Evolutionary conservation across 1,139 yeast species (phyloP), one percentile per base, ranked within the genome.

Genomic region (Yamadazyma spencermartinsiae): DNA sequence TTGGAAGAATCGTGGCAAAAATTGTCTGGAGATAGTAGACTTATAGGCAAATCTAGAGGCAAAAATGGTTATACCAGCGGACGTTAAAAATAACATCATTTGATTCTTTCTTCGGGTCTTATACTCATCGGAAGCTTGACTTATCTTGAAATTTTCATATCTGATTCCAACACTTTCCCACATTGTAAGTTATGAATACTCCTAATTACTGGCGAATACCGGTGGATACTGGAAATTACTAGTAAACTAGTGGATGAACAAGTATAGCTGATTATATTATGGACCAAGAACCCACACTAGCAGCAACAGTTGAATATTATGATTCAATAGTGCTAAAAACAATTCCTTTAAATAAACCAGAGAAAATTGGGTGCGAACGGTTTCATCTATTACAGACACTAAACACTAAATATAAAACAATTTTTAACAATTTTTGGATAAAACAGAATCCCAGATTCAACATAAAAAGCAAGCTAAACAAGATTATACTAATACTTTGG

Each of bases 1-100:
- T 52, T 87, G 89, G 60, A 87, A 90, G 51, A 82, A 71, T 18
- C 77, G 76, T 6, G 98, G 97, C 2, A 82, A 69, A 63, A 82
- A 88, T 59, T 84, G 82, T 50, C 96, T 73, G 15, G 83, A 66
- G 23, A 82, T 68, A 2, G 92, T 82, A 14, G 94, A 83, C 54
- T 85, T 74, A 60, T 82, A 79, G 12, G 95, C 90, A 32, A 85
- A 60, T 49, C 95, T 68, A 19, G 92, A 80, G 8, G 90, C 80
- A 37, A 82, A 65, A 37, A 89, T 72, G 0, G 96, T 82, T 19
- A 81, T 64, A 2, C 84, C 74, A 0, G 95, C 86, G 9, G 90
- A 79, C 3, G 84, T 82, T 49, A 85, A 73, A 56, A 88, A 88
- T 19, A 77, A 60, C 31, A 80, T 62, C 84, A 86, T 83, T 60